A percentile compares a stretch with the other conserved stretches of the same genome.
These are phyloP conservation scores for Collybia mongolica DNA, from an alignment of 768 basidiomycete genomes.

Conservation along the genomic window DNA sequence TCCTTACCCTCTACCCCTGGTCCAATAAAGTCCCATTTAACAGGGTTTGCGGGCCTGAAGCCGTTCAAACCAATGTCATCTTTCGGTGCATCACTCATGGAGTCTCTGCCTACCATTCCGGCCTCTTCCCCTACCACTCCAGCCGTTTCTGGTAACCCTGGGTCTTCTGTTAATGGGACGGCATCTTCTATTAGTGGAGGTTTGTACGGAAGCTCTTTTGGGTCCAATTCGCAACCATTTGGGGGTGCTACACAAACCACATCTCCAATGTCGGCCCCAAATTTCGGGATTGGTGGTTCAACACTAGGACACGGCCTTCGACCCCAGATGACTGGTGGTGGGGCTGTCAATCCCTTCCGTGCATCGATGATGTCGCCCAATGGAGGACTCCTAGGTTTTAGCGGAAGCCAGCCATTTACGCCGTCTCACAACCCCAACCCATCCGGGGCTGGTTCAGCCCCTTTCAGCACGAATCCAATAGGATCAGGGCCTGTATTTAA, in stretches of 20 bases:
- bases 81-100: constrained; percentile 75
- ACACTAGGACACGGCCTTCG: constrained; percentile 51
- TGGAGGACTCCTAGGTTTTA: constrained; percentile 2
- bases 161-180: constrained; percentile 4
- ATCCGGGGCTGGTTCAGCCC: constrained; percentile 8
- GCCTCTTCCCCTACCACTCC: constrained; percentile 54
- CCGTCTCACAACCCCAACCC: constrained; percentile 16
- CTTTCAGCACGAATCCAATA: constrained; percentile 13
- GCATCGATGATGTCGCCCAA: constrained; percentile 41
- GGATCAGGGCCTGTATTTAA: constrained; percentile 22
- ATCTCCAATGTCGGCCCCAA: constrained; percentile 38
- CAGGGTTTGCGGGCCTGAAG: constrained; percentile 62
- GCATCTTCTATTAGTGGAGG: constrained; percentile 2
- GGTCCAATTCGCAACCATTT: not conserved
- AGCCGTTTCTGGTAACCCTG: constrained; percentile 26
- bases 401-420: constrained; percentile 9
- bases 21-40: constrained; percentile 42
- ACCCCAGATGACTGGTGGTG: constrained; percentile 65
- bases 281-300: constrained; percentile 32
- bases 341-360: constrained; percentile 58
- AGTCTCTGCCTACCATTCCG: constrained; percentile 72
- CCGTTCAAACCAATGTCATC: constrained; percentile 82
- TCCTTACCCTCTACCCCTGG: constrained; percentile 24
- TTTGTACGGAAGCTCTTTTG: not conserved
- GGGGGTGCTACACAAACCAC: constrained; percentile 24